Base-by-base conservation (phyloP, 202 grass and related monocot species). In the Hordeum pubiflorum region DNA sequence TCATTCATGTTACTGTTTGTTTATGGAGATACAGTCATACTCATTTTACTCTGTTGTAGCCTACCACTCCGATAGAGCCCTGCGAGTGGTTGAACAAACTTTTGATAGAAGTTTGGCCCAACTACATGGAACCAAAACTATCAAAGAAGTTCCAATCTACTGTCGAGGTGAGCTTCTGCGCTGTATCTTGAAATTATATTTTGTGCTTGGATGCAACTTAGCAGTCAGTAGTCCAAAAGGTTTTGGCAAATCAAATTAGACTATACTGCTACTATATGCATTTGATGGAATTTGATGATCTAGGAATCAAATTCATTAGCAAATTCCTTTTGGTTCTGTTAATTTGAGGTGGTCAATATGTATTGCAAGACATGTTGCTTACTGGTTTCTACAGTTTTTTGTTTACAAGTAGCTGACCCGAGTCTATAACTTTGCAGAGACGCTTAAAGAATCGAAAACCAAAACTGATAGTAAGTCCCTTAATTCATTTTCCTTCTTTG, bases 111-210 rank as follows among this genome's bases (percentile, higher is more conserved):
- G 89, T 99, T 74, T 99, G 96, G 96, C 96, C 96, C 10, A 99
- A 99, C 82, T 99, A 84, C 85, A 95, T 96, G 86, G 96, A 99
- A 82, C 96, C 96, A 7, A 99, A 95, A 85, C 81, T 99, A 63
- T 89, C 92, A 12, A 91, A 52, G 48, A 90, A 22, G 27, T 85
- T 99, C 57, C 88, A 86, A 69, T 88, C 90, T 83, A 99, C 88
- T 73, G 96, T 99, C 39, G 96, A 99, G 96, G 96, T 99, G 27
- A 86, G 78, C n/a, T 60, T 79, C 43, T 89, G 48, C 18, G 37
- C 56, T 20, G 32, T 50, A 56, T 46, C 52, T 69, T 5, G 20
- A 68, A 27, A 68, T 78, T 68, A 23, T 46, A 63, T 81, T 74
- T 75, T 31, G 6, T 54, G 10, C 17, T 75, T n/a, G 9, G 32